Evolutionary conservation across 108 stramenopile species (phyloP).

Genomic region (Aurantiochytrium sp.): DNA sequence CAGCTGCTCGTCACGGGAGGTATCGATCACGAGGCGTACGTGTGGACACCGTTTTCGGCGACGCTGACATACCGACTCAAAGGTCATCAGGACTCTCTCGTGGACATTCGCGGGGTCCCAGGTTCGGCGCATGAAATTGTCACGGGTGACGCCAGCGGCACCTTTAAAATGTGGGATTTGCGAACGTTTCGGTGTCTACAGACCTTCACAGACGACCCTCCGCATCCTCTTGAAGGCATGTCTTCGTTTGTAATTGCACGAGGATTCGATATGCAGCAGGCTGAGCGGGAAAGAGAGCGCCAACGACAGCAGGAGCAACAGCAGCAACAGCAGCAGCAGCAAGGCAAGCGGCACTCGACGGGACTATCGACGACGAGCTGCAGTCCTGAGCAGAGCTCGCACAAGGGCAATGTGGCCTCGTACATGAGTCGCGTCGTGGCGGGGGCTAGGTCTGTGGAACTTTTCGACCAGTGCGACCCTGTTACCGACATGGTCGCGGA

Average conservation of each 20-base stretch:
- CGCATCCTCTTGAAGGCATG: conserved; percentile 29
- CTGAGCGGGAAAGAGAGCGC: neutral
- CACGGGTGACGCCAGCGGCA: conserved; percentile 45
- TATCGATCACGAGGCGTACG: conserved; percentile 52
- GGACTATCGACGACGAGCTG: too few relatives aligned
- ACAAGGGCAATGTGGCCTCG: neutral
- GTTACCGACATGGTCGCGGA: conserved; percentile 48
- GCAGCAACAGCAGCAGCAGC: too few relatives aligned
- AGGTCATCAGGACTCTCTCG: conserved; percentile 45
- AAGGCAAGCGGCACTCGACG: too few relatives aligned
- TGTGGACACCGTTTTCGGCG: conserved; percentile 54
- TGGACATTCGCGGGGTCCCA: conserved; percentile 45
- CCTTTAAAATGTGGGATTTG: conserved; percentile 48
- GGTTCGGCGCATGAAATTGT: conserved; percentile 46
- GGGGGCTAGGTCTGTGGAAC: conserved; percentile 35
- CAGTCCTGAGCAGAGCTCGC: neutral
- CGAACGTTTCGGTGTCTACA: conserved; percentile 50
- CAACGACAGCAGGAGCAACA: too few relatives aligned
- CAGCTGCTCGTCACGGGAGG: conserved; percentile 42
- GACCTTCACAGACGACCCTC: conserved; percentile 31
- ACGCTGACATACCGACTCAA: conserved; percentile 38
- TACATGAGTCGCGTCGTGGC: conserved; percentile 37
- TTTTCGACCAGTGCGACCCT: conserved; percentile 45
- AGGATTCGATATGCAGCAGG: conserved; percentile 11
- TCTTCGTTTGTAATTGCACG: neutral